Base-by-base conservation (phyloP, 805 yeast species). In the Hanseniaspora meyeri region DNA sequence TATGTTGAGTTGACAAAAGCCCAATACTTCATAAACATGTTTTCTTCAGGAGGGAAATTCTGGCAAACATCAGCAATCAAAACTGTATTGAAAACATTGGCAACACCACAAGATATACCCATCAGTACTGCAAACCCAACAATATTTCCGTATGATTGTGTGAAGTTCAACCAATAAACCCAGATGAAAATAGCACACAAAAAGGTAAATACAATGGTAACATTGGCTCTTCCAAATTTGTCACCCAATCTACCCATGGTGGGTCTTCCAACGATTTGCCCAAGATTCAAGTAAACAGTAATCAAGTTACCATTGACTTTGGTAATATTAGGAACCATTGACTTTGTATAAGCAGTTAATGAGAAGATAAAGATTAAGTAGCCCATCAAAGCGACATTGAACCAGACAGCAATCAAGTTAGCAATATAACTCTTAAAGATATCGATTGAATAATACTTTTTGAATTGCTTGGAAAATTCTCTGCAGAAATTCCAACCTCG, bases 221-320 rank as follows among this genome's bases (percentile, higher is more conserved):
- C 66, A 60, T 78, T 78, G 4, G 75, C 66, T 58, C 79, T 68
- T 1, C 83, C 83, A 49, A 65, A 63, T 43, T 64, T 66, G 57
- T 77, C 81, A 55, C 77, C 75, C 0, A 68, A 36, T 2, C 69
- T 59, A 0, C 82, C 83, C 62, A 77, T 70, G 12, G 63, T 9
- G 1, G 81, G 79, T 62, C 83, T 68, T 6, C 82, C 82, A 16
- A 77, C 59, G 6, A 71, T 66, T 62, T 78, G 82, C 0, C 74
- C 70, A 9, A 73, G 70, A 59, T 76, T 77, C 57, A 77, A 62
- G 11, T 74, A 67, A 0, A 78, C 79, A 3, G 77, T 73, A 39
- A 74, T 61, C 29, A 69, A 66, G 11, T 80, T 71, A 24, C 77
- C 79, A 53, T 77, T 72, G 31, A 66, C 64, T 11, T 69, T 57